Evolutionary conservation across 148 eudicot genomes (phyloP).

Genomic region (Vaccinium macrocarpon): DNA sequence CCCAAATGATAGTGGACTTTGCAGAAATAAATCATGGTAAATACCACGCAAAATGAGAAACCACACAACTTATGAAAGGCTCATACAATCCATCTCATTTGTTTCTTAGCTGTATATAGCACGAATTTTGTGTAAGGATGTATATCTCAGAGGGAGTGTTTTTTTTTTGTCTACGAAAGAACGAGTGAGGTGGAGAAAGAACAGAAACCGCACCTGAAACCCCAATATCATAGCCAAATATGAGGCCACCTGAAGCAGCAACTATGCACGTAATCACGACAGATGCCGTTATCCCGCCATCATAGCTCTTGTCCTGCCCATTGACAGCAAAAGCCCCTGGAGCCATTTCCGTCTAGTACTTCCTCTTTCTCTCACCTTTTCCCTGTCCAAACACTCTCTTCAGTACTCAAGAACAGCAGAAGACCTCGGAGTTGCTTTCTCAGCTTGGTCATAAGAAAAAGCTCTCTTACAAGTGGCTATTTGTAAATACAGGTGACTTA

Average conservation of each 20-base stretch:
- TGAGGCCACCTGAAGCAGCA: constrained; percentile 52
- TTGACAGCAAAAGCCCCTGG: constrained; percentile 21
- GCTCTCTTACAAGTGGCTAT: not conserved
- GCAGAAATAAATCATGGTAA: no score
- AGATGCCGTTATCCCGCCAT: constrained; percentile 31
- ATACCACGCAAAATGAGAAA: no score
- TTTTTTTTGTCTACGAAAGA: not conserved
- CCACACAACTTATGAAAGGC: no score
- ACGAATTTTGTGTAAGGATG: not conserved
- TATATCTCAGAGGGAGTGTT: not conserved
- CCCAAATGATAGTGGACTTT: no score
- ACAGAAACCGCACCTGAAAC: constrained; percentile 7
- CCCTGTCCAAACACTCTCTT: constrained; percentile 1
- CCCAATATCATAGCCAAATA: constrained; percentile 39
- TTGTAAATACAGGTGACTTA: not conserved
- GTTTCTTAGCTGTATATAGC: not conserved
- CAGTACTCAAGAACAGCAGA: not conserved
- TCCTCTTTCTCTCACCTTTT: not conserved
- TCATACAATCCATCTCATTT: not conserved
- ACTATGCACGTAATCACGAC: constrained; percentile 46
- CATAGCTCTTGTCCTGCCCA: not conserved
- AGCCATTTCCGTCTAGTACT: constrained; percentile 16
- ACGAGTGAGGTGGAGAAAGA: not conserved
- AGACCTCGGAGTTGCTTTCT: not conserved
- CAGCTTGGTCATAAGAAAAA: not conserved